Conservation (phyloP, 257 asterid species). For the Echites panduratus region DNA sequence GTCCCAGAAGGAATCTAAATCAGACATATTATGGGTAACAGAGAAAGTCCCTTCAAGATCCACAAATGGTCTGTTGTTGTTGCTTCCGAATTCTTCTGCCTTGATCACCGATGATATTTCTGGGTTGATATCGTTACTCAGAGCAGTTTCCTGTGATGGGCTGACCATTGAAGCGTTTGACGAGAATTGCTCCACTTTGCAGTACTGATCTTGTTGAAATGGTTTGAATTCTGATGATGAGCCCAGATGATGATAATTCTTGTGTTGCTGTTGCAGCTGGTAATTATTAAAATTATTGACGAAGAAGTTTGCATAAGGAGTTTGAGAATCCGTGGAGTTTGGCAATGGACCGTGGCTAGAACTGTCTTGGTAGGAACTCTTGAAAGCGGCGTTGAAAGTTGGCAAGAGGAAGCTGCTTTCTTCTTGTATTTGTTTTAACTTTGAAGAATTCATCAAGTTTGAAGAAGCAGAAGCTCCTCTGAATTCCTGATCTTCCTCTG, state of each 20-base stretch:
- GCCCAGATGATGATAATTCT: not conserved
- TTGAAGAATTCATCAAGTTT: conserved; percentile 12
- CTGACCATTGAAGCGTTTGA: conserved; percentile 45
- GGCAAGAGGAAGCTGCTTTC: not conserved
- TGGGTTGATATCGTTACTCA: conserved; percentile 28
- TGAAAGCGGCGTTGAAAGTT: not conserved
- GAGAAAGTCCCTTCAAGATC: conserved; percentile 28
- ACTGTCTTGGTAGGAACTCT: conserved; percentile 9
- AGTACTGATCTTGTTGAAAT: conserved; percentile 1
- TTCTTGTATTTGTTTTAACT: not conserved
- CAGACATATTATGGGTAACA: conserved; percentile 37
- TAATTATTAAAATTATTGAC: not conserved
- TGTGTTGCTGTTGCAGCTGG: conserved; percentile 13
- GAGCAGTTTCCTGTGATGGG: conserved; percentile 36
- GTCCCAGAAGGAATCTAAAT: conserved; percentile 26
- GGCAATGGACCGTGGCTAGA: conserved; percentile 9
- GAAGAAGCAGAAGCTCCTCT: conserved; percentile 13
- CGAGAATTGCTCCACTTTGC: conserved; percentile 43
- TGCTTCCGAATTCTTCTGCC: conserved; percentile 16
- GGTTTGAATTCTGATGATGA: conserved; percentile 15
- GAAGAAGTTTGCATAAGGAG: not conserved
- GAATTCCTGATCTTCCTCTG: conserved; percentile 19
- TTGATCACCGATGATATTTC: conserved; percentile 39
- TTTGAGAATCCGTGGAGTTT: conserved; percentile 1
- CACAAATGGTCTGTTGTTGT: conserved; percentile 31